A percentile compares a stretch with the other conserved stretches of the same genome.
These are phyloP conservation scores for Stropharia rugosoannulata DNA, from an alignment of 768 basidiomycete species.

Conservation along the genomic window DNA sequence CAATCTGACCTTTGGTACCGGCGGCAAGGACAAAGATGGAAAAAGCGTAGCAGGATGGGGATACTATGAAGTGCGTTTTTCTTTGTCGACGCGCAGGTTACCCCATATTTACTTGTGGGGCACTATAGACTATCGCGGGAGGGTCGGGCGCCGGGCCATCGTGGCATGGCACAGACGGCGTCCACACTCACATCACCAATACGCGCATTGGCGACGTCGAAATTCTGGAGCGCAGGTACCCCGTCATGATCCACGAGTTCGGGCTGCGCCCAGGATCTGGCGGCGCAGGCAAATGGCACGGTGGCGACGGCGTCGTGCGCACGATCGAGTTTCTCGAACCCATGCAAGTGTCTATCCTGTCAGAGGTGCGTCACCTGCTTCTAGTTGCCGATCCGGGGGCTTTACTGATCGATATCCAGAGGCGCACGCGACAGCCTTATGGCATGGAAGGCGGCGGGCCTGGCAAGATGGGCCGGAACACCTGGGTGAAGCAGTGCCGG, in stretches of 20 bases:
- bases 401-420: constrained; percentile 36
- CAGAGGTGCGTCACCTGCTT: constrained; percentile 55
- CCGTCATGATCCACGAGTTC: constrained; percentile 85
- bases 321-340: constrained; percentile 81
- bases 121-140: constrained; percentile 81
- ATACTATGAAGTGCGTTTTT: constrained; percentile 68
- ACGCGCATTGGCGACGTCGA: constrained; percentile 93
- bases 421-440: constrained; percentile 84
- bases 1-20: constrained; percentile 87
- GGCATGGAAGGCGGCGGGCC: constrained; percentile 79
- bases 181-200: constrained; percentile 93
- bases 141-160: constrained; percentile 87
- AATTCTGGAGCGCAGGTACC: constrained; percentile 90
- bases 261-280: constrained; percentile 69
- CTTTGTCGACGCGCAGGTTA: constrained; percentile 2
- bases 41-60: constrained; percentile 82
- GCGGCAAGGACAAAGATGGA: constrained; percentile 84
- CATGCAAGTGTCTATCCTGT: constrained; percentile 86
- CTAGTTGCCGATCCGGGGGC: constrained; percentile 1
- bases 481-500: constrained; percentile 79
- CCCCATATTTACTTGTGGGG: constrained; percentile 8
- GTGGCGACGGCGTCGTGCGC: constrained; percentile 83
- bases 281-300: constrained; percentile 69
- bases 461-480: constrained; percentile 74
- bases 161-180: constrained; percentile 93